A percentile compares a stretch with the other conserved stretches of the same genome.
Evolutionary conservation across 225 moss, liverwort and hornwort species (phyloP).

Genomic region (Thuidium tamariscinum): DNA sequence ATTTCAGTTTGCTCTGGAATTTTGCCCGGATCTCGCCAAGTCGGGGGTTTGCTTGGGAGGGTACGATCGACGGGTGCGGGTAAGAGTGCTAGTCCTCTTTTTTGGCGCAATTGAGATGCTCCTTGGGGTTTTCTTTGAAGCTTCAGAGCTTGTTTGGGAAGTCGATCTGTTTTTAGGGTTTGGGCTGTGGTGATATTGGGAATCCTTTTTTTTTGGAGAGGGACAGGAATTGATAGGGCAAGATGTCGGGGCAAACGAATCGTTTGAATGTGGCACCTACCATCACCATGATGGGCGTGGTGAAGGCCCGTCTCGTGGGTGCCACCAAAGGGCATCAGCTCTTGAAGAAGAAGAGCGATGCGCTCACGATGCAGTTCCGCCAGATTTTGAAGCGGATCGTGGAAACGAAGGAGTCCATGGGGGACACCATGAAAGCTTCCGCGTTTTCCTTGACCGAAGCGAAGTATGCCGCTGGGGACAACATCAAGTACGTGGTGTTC

Average conservation of each 20-base stretch:
- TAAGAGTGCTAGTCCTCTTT: background rate
- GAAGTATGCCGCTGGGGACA: conserved; percentile 67
- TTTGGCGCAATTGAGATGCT: background rate
- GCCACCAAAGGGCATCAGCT: conserved; percentile 82
- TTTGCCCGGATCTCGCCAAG: background rate
- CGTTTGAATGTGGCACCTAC: conserved; percentile 74
- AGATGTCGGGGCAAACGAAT: conserved; percentile 58
- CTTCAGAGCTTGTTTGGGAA: background rate
- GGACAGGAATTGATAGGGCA: background rate
- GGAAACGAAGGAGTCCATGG: conserved; percentile 68
- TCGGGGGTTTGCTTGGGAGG: background rate
- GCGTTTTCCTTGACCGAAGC: conserved; percentile 70
- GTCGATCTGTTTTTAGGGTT: conserved; percentile 7
- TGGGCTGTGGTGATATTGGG: background rate
- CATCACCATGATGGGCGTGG: conserved; percentile 74
- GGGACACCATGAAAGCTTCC: conserved; percentile 71
- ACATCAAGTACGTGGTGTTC: conserved; percentile 70
- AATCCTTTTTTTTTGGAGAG: background rate
- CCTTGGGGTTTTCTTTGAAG: background rate
- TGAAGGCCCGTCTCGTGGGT: conserved; percentile 63
- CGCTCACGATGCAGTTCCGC: conserved; percentile 73
- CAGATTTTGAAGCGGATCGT: conserved; percentile 76
- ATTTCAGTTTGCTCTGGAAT: background rate
- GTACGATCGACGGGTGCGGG: background rate
- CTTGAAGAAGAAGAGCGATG: conserved; percentile 86